Evolutionary conservation across 331 rosid genomes (phyloP).

Genomic region (Pyracantha coccinea): DNA sequence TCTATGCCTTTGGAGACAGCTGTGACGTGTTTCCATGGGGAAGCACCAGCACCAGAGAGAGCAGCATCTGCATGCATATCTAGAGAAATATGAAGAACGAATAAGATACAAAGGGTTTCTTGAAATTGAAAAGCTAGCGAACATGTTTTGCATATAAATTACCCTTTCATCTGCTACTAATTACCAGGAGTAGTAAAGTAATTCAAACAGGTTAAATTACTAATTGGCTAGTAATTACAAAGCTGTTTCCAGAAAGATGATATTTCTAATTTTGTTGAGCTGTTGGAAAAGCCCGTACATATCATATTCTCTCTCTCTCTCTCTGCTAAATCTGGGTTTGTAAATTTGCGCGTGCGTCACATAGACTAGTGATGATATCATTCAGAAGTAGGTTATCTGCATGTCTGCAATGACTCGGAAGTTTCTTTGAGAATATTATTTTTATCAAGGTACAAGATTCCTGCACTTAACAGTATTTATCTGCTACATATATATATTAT

Average conservation of each 20-base stretch:
- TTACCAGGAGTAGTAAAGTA: neutral
- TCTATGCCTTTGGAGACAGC: neutral
- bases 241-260: neutral
- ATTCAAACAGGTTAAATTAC: neutral
- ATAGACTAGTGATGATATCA: neutral
- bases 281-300: neutral
- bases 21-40: neutral
- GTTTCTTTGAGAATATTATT: neutral
- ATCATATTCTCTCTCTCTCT: too few species aligned
- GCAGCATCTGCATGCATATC: neutral
- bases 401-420: neutral
- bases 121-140: too few species aligned
- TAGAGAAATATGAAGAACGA: too few species aligned
- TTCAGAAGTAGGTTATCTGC: neutral
- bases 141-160: neutral
- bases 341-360: neutral
- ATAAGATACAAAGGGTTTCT: too few species aligned
- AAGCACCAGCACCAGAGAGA: neutral
- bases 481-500: neutral
- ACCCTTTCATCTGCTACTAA: neutral
- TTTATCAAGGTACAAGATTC: neutral
- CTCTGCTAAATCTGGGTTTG: neutral
- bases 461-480: neutral
- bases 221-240: neutral
- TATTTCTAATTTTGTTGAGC: neutral